Conservation (phyloP, 495 filamentous ascomycete genomes). For the Terfezia claveryi region DNA sequence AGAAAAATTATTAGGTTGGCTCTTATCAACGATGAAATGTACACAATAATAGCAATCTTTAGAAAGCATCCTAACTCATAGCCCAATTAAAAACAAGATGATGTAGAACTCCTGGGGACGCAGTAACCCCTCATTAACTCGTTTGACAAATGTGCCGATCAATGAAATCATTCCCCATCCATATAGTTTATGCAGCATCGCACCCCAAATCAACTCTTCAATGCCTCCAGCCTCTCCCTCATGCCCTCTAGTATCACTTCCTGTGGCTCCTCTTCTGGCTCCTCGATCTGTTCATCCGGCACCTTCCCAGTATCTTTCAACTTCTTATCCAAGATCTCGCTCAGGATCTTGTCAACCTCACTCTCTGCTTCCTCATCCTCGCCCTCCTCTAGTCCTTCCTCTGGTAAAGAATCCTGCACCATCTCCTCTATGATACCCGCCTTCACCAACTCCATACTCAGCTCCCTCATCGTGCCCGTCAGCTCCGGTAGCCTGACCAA, state of each 20-base stretch:
- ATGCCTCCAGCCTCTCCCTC: slow-evolving; percentile 69
- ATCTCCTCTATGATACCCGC: slow-evolving; percentile 97
- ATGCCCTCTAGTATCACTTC: slow-evolving; percentile 48
- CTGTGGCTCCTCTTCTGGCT: slow-evolving; percentile 32
- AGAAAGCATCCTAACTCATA: too few species aligned
- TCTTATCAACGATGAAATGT: too few species aligned
- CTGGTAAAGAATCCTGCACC: slow-evolving; percentile 64
- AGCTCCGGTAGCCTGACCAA: slow-evolving; percentile 70
- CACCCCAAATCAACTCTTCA: slow-evolving; percentile 44
- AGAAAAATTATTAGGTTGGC: too few species aligned
- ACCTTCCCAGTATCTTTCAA: slow-evolving; percentile 43
- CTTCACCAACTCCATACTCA: slow-evolving; percentile 69
- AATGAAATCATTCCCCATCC: too few species aligned
- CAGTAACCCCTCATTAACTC: too few species aligned
- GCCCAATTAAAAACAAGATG: too few species aligned
- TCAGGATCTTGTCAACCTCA: slow-evolving; percentile 81
- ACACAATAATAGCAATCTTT: too few species aligned
- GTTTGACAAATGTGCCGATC: too few species aligned
- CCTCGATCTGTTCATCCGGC: slow-evolving; percentile 26
- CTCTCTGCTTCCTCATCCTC: slow-evolving; percentile 74
- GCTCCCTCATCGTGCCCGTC: slow-evolving; percentile 70
- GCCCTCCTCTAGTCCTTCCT: slow-evolving; percentile 42
- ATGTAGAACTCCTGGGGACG: too few species aligned
- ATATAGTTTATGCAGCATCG: background rate
- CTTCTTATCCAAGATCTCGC: slow-evolving; percentile 67